Percentiles rank a stretch among this genome's conserved stretches.
Evolutionary conservation across 2,329 filamentous ascomycete genomes (phyloP).

Genomic region (Endocalyx cinctus): DNA sequence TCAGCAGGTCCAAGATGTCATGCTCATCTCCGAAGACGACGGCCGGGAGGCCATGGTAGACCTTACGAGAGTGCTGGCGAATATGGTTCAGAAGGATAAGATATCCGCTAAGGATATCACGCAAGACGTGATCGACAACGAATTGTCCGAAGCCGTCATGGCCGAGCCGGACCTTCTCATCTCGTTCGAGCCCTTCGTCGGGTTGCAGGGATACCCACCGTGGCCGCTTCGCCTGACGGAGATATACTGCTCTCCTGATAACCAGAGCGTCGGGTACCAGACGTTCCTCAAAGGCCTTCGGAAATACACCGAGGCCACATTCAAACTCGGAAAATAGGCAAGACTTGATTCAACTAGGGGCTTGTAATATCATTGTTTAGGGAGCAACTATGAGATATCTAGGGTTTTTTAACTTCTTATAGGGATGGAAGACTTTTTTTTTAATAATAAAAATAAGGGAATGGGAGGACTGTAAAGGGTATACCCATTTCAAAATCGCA

Average conservation of each 20-base stretch:
- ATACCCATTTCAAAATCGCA: no score
- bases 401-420: no score
- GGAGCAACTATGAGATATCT: no score
- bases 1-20: slow-evolving; percentile 50
- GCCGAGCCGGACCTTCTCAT: slow-evolving; percentile 86
- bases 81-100: slow-evolving; percentile 91
- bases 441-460: background rate
- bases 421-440: no score
- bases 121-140: slow-evolving; percentile 80
- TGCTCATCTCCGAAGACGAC: slow-evolving; percentile 83
- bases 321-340: slow-evolving; percentile 68
- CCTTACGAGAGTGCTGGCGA: slow-evolving; percentile 85
- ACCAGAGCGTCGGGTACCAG: slow-evolving; percentile 85
- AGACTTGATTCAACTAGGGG: background rate
- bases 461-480: slow-evolving; percentile 5
- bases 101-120: slow-evolving; percentile 78
- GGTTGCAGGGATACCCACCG: slow-evolving; percentile 86
- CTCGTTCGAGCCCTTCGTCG: slow-evolving; percentile 77
- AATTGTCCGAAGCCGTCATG: slow-evolving; percentile 76
- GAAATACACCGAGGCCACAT: slow-evolving; percentile 81
- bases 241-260: slow-evolving; percentile 77
- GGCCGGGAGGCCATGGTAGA: slow-evolving; percentile 93
- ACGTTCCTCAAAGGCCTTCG: slow-evolving; percentile 83
- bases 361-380: slow-evolving; percentile 1
- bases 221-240: slow-evolving; percentile 96